Evolutionary conservation across 2,329 filamentous ascomycete species (phyloP).

Genomic region (Ceratocystiopsis sp.): DNA sequence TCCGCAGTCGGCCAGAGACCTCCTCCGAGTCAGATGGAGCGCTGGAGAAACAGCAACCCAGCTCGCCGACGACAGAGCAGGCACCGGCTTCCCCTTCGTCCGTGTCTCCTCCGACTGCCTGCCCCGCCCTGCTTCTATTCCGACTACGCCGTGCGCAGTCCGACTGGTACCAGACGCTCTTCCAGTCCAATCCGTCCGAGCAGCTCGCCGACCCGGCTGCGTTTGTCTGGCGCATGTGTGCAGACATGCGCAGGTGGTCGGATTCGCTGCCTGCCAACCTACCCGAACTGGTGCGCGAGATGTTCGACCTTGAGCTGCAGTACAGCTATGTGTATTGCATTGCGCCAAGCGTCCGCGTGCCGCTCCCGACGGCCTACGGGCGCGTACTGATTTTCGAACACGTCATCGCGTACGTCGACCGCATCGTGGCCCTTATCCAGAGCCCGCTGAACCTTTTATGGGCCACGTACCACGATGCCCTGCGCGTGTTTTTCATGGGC

Average conservation of each 20-base stretch:
- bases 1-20: neutral
- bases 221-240: constrained; percentile 61
- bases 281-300: constrained; percentile 47
- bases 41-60: too few species aligned
- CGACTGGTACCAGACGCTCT: constrained; percentile 74
- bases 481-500: constrained; percentile 63
- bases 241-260: constrained; percentile 66
- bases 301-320: constrained; percentile 74
- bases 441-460: constrained; percentile 44
- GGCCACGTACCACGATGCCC: constrained; percentile 73
- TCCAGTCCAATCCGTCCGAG: constrained; percentile 52
- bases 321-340: constrained; percentile 88
- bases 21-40: too few species aligned
- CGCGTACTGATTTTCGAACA: constrained; percentile 75
- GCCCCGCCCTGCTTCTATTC: constrained; percentile 62
- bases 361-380: constrained; percentile 57
- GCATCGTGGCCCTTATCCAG: constrained; percentile 50
- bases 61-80: neutral
- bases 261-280: constrained; percentile 53
- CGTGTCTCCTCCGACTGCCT: constrained; percentile 29
- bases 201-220: constrained; percentile 51
- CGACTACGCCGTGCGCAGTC: constrained; percentile 76
- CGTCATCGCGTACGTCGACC: constrained; percentile 63
- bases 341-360: constrained; percentile 59
- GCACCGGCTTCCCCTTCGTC: constrained; percentile 17